phyloP scores from a whole-genome alignment of 768 basidiomycete genomes.

The Rhizopogon sp. region DNA sequence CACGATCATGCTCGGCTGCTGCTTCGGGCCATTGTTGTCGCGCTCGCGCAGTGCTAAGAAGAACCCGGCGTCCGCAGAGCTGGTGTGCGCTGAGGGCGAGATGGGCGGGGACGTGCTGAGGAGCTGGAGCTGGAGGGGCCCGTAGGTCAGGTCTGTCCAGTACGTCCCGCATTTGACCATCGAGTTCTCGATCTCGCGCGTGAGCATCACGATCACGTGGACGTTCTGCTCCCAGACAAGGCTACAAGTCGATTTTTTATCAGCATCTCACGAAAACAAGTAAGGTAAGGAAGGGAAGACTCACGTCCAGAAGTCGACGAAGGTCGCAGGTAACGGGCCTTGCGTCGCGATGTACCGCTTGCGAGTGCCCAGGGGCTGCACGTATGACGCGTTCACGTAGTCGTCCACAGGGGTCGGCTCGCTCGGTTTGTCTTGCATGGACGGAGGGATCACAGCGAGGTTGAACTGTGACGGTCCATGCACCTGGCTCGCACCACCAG shows the following conservation, averaged over 20 bases:
- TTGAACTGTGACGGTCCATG: not conserved
- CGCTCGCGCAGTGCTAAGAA: slow-evolving; percentile 33
- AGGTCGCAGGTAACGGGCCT: slow-evolving; percentile 87
- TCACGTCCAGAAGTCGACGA: slow-evolving; percentile 91
- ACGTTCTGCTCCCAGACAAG: slow-evolving; percentile 94
- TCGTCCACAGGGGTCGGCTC: slow-evolving; percentile 56
- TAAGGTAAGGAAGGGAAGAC: slow-evolving; percentile 24
- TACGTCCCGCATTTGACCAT: slow-evolving; percentile 90
- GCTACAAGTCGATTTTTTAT: slow-evolving; percentile 28
- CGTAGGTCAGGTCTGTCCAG: slow-evolving; percentile 71
- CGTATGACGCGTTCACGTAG: slow-evolving; percentile 93
- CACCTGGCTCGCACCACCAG: too few relatives aligned
- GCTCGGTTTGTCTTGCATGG: not conserved
- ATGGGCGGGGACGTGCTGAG: slow-evolving; percentile 38
- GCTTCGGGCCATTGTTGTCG: slow-evolving; percentile 5
- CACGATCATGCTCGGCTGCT: slow-evolving; percentile 36
- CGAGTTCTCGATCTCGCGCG: slow-evolving; percentile 84
- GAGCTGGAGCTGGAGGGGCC: slow-evolving; percentile 60
- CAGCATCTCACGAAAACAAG: not conserved
- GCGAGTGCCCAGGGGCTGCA: slow-evolving; percentile 79
- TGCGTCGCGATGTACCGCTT: slow-evolving; percentile 94
- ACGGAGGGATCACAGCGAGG: not conserved
- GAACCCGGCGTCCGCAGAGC: slow-evolving; percentile 31
- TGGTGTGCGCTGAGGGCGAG: slow-evolving; percentile 28
- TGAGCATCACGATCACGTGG: slow-evolving; percentile 95